A percentile compares a stretch with the other conserved stretches of the same genome.
Conservation (phyloP, 148 eudicot genomes). For the Persicaria tinctoria region DNA sequence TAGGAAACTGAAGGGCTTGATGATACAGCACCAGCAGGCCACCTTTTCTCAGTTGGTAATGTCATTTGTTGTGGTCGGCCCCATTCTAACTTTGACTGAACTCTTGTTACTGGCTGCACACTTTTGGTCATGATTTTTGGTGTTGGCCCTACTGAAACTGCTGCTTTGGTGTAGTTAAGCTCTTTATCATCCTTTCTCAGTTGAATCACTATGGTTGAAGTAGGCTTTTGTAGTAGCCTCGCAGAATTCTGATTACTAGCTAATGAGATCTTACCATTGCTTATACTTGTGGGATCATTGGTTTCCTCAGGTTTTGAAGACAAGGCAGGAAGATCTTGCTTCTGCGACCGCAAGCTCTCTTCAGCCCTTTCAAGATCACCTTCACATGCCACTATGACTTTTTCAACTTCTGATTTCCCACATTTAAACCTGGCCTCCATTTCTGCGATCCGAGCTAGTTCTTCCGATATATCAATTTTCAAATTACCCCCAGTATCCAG, state of each 20-base stretch:
- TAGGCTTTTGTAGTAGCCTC: conserved; percentile 41
- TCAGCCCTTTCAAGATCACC: conserved; percentile 86
- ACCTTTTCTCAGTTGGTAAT: conserved; percentile 52
- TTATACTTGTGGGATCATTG: conserved; percentile 36
- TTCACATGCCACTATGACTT: conserved; percentile 65
- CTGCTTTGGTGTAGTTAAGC: conserved; percentile 54
- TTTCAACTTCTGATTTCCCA: conserved; percentile 80
- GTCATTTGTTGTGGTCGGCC: conserved; percentile 46
- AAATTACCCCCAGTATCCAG: conserved; percentile 56
- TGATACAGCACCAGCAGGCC: conserved; percentile 37
- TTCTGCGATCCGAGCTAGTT: conserved; percentile 71
- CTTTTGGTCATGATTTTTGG: conserved; percentile 40
- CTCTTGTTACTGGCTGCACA: conserved; percentile 39
- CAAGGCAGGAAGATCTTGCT: conserved; percentile 44
- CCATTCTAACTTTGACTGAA: conserved; percentile 60
- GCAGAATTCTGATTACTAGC: conserved; percentile 32
- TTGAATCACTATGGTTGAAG: conserved; percentile 24
- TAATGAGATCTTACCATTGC: conserved; percentile 35
- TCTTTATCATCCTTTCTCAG: conserved; percentile 78
- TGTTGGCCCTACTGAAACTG: conserved; percentile 31
- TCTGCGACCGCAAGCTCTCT: conserved; percentile 55
- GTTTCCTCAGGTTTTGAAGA: conserved; percentile 55
- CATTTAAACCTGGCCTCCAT: conserved; percentile 61
- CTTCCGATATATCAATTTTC: conserved; percentile 89
- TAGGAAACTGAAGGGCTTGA: conserved; percentile 56